Base-by-base conservation (phyloP, 192 early-diverging fungal genomes). In the Piromyces finnis region DNA sequence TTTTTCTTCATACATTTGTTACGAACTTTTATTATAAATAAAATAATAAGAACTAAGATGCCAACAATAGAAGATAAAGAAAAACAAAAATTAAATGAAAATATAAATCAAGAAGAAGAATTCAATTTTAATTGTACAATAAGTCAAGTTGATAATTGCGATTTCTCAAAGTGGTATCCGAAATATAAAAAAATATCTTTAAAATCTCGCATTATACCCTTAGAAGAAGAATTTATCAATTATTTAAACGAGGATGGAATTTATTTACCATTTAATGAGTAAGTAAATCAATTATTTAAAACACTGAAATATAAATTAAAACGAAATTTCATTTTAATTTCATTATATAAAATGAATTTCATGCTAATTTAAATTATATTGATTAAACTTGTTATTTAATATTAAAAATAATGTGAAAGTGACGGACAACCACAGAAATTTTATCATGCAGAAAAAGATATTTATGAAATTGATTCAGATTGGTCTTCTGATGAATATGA, bases 391-490 rank as follows among this genome's bases (percentile, higher is more conserved):
- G n/a, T n/a, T n/a, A n/a, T n/a, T n/a, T n/a, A n/a, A n/a, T n/a
- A n/a, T n/a, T 32, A 32, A 32, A 32, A 28, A 3, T 28, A 26
- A 26, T 32, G 7, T 36, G 26, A 30, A 28, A 85, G 85, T 35
- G 82, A 86, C 37, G 85, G 86, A 5, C 37, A 51, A 30, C 85
- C 86, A 13, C 86, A 87, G 77, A 81, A 82, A 79, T 80, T 39
- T 28, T 85, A 84, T 39, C 80, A 79, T 14, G 78, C 29, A 26
- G 30, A 77, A 12, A 37, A 28, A 35, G 83, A 85, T 79, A 77
- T 78, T 30, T 59, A 87, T 28, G 82, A 81, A 29, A 29, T 29
- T n/a, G 83, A 83, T 78, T 82, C 79, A 1, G 84, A 87, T 27
- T 30, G 68, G 37, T 81, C 7, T 78, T 82, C 30, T n/a, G 41